A percentile compares a stretch with the other conserved stretches of the same genome.
These are phyloP conservation scores for Fusarium brevicatenulatum DNA, from an alignment of 2,329 filamentous ascomycete genomes.

Conservation along the genomic window DNA sequence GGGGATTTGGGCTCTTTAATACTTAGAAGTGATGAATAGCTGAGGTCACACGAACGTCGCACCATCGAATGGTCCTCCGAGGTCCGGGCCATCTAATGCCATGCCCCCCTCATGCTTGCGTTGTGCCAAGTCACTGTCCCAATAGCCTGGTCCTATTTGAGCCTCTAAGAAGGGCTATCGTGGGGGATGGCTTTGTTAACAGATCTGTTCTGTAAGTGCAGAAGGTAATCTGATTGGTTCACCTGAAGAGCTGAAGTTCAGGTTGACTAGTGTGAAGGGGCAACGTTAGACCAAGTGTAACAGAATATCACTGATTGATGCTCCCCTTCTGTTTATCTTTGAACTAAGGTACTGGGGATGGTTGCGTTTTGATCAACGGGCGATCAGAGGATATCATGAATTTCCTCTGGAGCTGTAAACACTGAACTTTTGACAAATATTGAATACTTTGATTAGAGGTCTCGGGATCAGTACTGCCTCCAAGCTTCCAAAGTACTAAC, in stretches of 20 bases:
- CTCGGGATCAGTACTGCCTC: neutral
- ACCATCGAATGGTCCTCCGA: constrained; percentile 11
- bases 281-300: neutral
- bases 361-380: neutral
- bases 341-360: neutral
- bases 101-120: neutral
- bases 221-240: constrained; percentile 30
- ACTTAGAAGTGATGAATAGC: neutral
- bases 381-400: neutral
- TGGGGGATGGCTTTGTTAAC: constrained; percentile 29
- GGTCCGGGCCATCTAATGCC: constrained; percentile 16
- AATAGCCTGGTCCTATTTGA: constrained; percentile 2
- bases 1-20: constrained; percentile 18
- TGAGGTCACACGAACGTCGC: constrained; percentile 20
- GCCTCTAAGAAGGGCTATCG: constrained; percentile 22
- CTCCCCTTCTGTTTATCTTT: neutral
- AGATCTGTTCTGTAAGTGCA: constrained; percentile 7
- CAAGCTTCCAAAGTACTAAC: too few relatives aligned
- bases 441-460: neutral
- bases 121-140: constrained; percentile 18
- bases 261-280: neutral
- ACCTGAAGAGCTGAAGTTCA: constrained; percentile 11
- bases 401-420: neutral
- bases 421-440: neutral
- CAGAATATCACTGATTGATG: neutral